Conservation (phyloP, 805 yeast species). For the Metschnikowia dekortorum region DNA sequence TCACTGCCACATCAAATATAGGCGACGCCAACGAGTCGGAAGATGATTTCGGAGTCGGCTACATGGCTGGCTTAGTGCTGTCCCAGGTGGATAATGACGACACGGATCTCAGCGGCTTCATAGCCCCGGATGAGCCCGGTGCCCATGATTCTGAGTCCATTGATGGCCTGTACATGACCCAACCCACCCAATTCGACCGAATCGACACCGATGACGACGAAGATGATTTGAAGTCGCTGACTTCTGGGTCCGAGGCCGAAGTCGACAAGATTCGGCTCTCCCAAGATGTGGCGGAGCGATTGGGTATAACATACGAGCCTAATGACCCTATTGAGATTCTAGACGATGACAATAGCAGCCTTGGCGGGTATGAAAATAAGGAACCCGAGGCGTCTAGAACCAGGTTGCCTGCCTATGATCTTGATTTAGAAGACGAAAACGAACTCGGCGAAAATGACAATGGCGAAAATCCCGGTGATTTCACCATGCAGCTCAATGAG, state of each 20-base stretch:
- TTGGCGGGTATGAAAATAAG: neutral
- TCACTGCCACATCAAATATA: neutral
- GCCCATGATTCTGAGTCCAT: slow-evolving; percentile 9
- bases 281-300: slow-evolving; percentile 31
- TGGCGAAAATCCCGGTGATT: slow-evolving; percentile 15
- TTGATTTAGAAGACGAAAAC: neutral
- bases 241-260: slow-evolving; percentile 2
- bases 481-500: slow-evolving; percentile 38
- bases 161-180: slow-evolving; percentile 14
- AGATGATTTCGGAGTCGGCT: slow-evolving; percentile 17
- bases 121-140: slow-evolving; percentile 14
- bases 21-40: slow-evolving; percentile 9
- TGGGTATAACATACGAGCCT: slow-evolving; percentile 24
- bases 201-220: slow-evolving; percentile 12
- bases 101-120: slow-evolving; percentile 17
- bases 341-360: slow-evolving; percentile 23
- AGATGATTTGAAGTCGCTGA: slow-evolving; percentile 1
- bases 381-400: too few species aligned
- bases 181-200: slow-evolving; percentile 10
- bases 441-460: neutral
- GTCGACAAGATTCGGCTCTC: slow-evolving; percentile 26
- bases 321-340: slow-evolving; percentile 11
- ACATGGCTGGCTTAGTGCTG: slow-evolving; percentile 15
- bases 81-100: slow-evolving; percentile 15
- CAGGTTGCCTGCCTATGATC: too few species aligned